Base-by-base conservation (phyloP, 352 stramenopile genomes). In the Vaucheria bursata region DNA sequence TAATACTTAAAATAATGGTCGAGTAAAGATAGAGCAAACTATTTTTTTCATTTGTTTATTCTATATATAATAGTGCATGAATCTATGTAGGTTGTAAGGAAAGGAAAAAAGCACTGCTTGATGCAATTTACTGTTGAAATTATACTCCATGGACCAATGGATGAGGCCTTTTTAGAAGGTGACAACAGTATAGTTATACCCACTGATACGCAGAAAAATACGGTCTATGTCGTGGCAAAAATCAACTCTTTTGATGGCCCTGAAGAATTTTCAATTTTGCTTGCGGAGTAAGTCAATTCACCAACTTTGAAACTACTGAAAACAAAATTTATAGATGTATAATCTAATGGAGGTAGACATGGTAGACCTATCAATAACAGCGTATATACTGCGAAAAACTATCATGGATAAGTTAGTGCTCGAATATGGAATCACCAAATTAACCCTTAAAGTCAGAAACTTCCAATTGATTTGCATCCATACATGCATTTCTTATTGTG, bases 181-280 rank as follows among this genome's bases (percentile, higher is more conserved):
- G 89, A 95, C 85, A 95, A 95, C 78, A 85, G 86, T 52, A 82
- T 85, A 31, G 89, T 95, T 78, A 83, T 95, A 52, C 88, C 90
- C 50, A 95, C 90, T 1, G 90, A 95, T 83, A 93, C 90, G 75
- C 86, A 92, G 83, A 95, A 95, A 86, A 95, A 95, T 83, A 93
- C 90, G 39, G 88, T 94, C 34, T 94, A 93, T 82, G 88, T 90
- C 74, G 66, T 94, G 40, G 90, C 89, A 39, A 94, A 93, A 87
- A 88, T 91, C 79, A 88, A 91, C 83, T 87, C 91, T 82, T 93
- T 94, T 77, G 88, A 87, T 6, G 89, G 87, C 80, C 89, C 91
- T 73, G 90, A 95, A 83, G 88, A 93, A 71, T 94, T 95, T 85
- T 89, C 83, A 49, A 79, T 93, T 77, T 89, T 93, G 71, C 71